phyloP scores from a whole-genome alignment of 164 flowering plant genomes.

The Annona squamosa region DNA sequence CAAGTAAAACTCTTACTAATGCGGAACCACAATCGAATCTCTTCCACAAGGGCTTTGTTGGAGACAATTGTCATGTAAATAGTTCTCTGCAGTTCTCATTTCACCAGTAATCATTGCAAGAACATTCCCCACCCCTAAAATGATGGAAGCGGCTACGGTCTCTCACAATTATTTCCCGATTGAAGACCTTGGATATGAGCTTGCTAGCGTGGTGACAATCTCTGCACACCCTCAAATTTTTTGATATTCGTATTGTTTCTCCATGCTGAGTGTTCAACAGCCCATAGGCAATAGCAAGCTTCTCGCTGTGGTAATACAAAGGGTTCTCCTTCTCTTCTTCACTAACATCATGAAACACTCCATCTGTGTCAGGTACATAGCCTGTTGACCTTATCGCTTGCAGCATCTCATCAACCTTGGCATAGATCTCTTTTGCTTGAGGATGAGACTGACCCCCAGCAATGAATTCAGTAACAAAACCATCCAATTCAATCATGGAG shows the following conservation, averaged over 20 bases:
- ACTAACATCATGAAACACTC: slow-evolving; percentile 11
- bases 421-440: slow-evolving; percentile 13
- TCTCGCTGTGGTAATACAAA: slow-evolving; percentile 14
- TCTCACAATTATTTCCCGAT: slow-evolving; percentile 10
- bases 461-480: slow-evolving; percentile 13
- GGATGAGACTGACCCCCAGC: slow-evolving; percentile 15
- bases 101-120: slow-evolving; percentile 18
- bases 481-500: slow-evolving; percentile 17
- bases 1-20: too few species aligned
- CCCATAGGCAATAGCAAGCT: slow-evolving; percentile 18
- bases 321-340: slow-evolving; percentile 17
- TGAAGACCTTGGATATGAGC: slow-evolving; percentile 14
- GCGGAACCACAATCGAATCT: too few species aligned
- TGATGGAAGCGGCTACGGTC: slow-evolving; percentile 15
- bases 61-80: neutral
- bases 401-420: slow-evolving; percentile 13
- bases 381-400: slow-evolving; percentile 7
- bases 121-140: slow-evolving; percentile 11
- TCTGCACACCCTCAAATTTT: slow-evolving; percentile 12
- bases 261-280: slow-evolving; percentile 10
- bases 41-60: too few species aligned
- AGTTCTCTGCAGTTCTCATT: neutral
- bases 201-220: slow-evolving; percentile 14
- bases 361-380: slow-evolving; percentile 10
- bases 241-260: slow-evolving; percentile 12